Conservation (phyloP, 2,329 filamentous ascomycete genomes). For the Leptographium procerum region DNA sequence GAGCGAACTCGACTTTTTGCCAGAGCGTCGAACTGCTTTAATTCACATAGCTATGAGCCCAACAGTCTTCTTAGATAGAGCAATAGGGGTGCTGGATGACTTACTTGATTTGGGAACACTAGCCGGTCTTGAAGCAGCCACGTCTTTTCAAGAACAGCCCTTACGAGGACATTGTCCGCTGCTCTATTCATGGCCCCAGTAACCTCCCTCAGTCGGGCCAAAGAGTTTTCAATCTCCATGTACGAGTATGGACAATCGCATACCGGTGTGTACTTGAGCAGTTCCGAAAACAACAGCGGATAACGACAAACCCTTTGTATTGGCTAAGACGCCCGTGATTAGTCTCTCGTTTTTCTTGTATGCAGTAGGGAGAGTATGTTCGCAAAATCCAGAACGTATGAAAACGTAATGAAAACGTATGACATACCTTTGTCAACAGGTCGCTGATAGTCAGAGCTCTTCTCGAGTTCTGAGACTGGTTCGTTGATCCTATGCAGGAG, state of each 20-base stretch:
- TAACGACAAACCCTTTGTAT: slow-evolving; percentile 91
- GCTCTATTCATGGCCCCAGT: slow-evolving; percentile 74
- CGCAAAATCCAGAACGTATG: too few species aligned
- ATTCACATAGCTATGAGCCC: background rate
- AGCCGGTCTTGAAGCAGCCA: slow-evolving; percentile 78
- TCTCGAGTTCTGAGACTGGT: slow-evolving; percentile 49
- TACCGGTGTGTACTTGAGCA: slow-evolving; percentile 72
- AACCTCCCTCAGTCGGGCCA: slow-evolving; percentile 60
- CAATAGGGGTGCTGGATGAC: background rate
- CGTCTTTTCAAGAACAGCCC: slow-evolving; percentile 64
- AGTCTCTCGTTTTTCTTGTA: too few species aligned
- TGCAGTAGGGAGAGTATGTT: too few species aligned
- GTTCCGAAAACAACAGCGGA: slow-evolving; percentile 71
- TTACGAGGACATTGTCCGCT: slow-evolving; percentile 63
- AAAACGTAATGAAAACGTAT: too few species aligned
- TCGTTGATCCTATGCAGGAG: slow-evolving; percentile 60
- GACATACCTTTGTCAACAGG: slow-evolving; percentile 71
- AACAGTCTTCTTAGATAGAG: too few species aligned
- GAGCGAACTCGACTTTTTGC: slow-evolving; percentile 60
- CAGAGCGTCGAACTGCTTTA: slow-evolving; percentile 35
- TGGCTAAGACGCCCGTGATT: slow-evolving; percentile 42
- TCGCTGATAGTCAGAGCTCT: slow-evolving; percentile 77
- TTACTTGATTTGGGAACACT: slow-evolving; percentile 60
- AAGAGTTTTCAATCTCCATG: slow-evolving; percentile 62
- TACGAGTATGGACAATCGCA: slow-evolving; percentile 77